Conservation (phyloP, 495 filamentous ascomycete genomes). For the Annulohypoxylon moriforme region DNA sequence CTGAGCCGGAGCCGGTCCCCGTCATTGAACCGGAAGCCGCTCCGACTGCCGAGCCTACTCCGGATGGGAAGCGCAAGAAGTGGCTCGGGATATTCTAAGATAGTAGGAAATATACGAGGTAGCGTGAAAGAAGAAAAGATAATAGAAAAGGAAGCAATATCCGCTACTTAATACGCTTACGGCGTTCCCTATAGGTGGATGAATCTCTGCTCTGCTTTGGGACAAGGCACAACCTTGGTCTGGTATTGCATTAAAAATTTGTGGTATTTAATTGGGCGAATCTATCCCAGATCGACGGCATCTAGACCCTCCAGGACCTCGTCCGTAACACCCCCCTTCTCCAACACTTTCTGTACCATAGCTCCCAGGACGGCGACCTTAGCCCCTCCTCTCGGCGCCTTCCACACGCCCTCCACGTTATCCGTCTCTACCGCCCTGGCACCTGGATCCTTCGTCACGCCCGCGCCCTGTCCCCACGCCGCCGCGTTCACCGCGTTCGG, state of each 20-base stretch:
- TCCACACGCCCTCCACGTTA: constrained; percentile 79
- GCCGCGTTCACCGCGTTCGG: constrained; percentile 76
- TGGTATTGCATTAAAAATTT: constrained; percentile 28
- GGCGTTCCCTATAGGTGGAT: constrained; percentile 12
- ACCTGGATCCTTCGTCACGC: constrained; percentile 55
- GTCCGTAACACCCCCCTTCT: constrained; percentile 80
- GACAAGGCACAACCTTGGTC: not conserved
- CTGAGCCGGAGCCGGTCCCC: constrained; percentile 10
- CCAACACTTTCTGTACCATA: constrained; percentile 74
- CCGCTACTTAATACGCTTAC: constrained; percentile 11
- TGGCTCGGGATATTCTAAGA: constrained; percentile 58
- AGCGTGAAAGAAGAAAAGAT: constrained; percentile 1
- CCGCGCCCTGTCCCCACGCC: constrained; percentile 58
- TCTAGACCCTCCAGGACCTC: constrained; percentile 86
- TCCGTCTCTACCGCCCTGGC: constrained; percentile 63
- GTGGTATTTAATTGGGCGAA: constrained; percentile 38
- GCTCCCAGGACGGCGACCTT: constrained; percentile 73
- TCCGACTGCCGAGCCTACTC: constrained; percentile 18
- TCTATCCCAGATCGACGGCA: constrained; percentile 63
- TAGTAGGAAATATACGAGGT: constrained; percentile 9
- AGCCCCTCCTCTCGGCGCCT: constrained; percentile 77
- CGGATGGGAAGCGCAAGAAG: constrained; percentile 53
- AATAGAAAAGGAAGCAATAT: constrained; percentile 8
- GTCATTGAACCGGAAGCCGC: constrained; percentile 15
- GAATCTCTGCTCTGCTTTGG: constrained; percentile 29